Percentiles rank a stretch among this genome's conserved stretches.
phyloP scores from a whole-genome alignment of 164 flowering plant species.

The Saururus chinensis region DNA sequence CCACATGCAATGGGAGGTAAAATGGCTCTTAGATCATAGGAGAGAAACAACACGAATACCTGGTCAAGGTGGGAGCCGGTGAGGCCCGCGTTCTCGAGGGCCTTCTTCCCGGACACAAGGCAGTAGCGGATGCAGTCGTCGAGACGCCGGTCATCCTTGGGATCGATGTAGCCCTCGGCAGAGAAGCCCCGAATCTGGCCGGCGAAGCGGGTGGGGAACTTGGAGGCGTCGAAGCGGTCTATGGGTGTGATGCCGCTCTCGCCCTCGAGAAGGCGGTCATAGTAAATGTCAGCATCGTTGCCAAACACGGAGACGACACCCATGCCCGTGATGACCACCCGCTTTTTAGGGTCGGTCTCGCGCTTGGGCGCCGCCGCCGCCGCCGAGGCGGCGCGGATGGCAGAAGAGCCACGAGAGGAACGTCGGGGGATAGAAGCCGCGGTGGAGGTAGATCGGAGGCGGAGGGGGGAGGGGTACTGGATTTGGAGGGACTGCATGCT shows the following conservation, averaged over 20 bases:
- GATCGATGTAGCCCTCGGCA: conserved; percentile 72
- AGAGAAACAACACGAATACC: conserved; percentile 28
- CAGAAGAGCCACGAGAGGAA: background rate
- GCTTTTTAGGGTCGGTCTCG: conserved; percentile 27
- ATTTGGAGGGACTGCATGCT: conserved; percentile 8
- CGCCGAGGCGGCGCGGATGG: background rate
- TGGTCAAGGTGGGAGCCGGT: conserved; percentile 38
- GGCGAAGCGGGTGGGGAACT: conserved; percentile 79
- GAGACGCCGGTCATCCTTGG: conserved; percentile 76
- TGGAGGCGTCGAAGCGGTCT: conserved; percentile 85
- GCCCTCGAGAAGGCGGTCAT: conserved; percentile 55
- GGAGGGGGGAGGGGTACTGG: conserved; percentile 5
- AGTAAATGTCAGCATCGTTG: conserved; percentile 61
- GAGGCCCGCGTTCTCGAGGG: conserved; percentile 66
- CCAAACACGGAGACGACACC: conserved; percentile 67
- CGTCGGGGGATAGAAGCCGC: background rate
- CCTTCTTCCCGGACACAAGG: conserved; percentile 87
- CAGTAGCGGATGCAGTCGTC: conserved; percentile 79
- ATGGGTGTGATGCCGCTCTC: conserved; percentile 63
- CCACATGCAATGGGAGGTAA: too few relatives aligned
- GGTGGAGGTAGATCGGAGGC: background rate
- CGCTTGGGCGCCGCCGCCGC: conserved; percentile 10
- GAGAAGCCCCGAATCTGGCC: conserved; percentile 82
- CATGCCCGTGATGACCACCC: conserved; percentile 29
- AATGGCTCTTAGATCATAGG: too few relatives aligned